Base-by-base conservation (phyloP, 805 yeast genomes). In the Pichia insulana region DNA sequence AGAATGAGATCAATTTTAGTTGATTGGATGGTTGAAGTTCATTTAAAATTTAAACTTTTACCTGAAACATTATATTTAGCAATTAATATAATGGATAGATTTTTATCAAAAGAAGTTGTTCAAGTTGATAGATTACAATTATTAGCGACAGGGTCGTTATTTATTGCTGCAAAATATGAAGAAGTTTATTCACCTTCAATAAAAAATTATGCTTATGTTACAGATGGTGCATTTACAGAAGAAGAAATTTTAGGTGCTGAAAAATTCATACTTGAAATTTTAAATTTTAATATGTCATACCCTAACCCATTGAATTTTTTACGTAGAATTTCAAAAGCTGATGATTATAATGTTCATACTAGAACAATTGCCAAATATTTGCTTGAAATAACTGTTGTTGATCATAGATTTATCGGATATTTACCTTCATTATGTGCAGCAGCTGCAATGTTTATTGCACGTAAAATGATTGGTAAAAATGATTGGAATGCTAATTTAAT, bases 1-100 rank as follows among this genome's bases (percentile, higher is more conserved):
- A 75, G 78, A 47, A 83, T 84, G 83, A 74, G 97, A 51, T 80
- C 87, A 7, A 83, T 88, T 40, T 66, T 88, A 45, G 86, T 88
- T n/a, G 96, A 89, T 63, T 88, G 97, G 97, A 69, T 88, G 51
- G 86, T 86, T 10, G 94, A 86, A 58, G 89, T 88, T 59, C 96
- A 87, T 65, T 69, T 78, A 51, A 74, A 85, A 58, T 88, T 88
- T 63, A 73, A 89, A 50, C 71, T 89, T 48, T 69, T 83, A 34
- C 95, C 95, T 1, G 96, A 88, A 62, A 85, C 95, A 8, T 71
- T 89, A 44, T 84, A 77, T 55, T 67, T 88, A 44, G 86, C 95
- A 4, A 81, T 85, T 42, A 87, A 86, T 62, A 63, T 85, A 42
- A 81, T 88, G 85, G 97, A 89, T 64, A 66, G 96, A 50, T 87